A percentile compares a stretch with the other conserved stretches of the same genome.
Conservation (phyloP, 352 stramenopile species). For the Globisporangium canariense region DNA sequence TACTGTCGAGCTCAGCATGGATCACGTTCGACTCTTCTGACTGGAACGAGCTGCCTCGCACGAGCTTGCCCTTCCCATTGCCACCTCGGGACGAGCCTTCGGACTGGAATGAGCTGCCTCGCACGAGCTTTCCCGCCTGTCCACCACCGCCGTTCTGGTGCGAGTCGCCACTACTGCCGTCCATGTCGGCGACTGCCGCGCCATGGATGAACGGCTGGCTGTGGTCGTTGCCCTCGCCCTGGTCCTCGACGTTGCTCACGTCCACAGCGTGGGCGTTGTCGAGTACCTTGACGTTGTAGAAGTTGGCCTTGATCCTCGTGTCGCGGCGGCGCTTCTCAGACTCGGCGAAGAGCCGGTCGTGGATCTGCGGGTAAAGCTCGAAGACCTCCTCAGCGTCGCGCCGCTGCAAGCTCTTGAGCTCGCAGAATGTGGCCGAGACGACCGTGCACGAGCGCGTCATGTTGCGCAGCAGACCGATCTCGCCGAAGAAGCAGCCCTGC, state of each 20-base stretch:
- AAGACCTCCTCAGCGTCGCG: constrained; percentile 56
- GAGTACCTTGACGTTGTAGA: constrained; percentile 65
- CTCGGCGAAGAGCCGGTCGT: constrained; percentile 54
- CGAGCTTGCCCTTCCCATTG: too few relatives aligned
- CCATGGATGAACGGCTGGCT: constrained; percentile 40
- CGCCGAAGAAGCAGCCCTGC: constrained; percentile 59
- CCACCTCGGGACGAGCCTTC: too few relatives aligned
- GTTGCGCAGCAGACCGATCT: constrained; percentile 54
- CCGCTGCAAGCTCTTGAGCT: constrained; percentile 51
- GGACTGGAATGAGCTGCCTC: neutral
- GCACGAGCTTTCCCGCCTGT: constrained; percentile 14
- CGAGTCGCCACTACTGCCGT: constrained; percentile 17
- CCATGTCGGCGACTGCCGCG: constrained; percentile 1
- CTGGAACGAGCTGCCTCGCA: constrained; percentile 32
- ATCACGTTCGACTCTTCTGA: constrained; percentile 39
- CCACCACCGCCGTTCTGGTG: neutral
- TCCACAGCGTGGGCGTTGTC: constrained; percentile 61
- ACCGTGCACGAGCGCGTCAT: constrained; percentile 58
- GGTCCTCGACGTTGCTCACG: constrained; percentile 43
- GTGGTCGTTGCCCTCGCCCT: constrained; percentile 21
- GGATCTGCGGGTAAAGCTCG: constrained; percentile 53
- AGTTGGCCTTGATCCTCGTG: constrained; percentile 38
- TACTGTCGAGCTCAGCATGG: constrained; percentile 44
- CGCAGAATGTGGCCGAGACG: constrained; percentile 54
- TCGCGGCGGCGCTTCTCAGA: constrained; percentile 47